Evolutionary conservation across 164 flowering plant genomes (phyloP).

Genomic region (Vitis riparia): DNA sequence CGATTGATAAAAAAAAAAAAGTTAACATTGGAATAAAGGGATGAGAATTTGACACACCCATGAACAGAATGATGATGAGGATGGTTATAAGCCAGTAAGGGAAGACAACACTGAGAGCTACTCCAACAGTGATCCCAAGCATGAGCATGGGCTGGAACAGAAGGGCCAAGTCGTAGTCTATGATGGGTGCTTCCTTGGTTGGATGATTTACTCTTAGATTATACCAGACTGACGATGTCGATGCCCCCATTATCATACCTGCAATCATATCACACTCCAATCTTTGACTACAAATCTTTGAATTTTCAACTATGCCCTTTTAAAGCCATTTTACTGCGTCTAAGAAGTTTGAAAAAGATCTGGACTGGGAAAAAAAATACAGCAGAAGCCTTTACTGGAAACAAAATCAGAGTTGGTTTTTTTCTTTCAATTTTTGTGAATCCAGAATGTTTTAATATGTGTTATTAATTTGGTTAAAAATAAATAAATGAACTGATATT

Average conservation of each 20-base stretch:
- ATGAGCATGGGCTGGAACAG: conserved; percentile 96
- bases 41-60: conserved; percentile 37
- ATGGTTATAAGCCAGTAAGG: conserved; percentile 97
- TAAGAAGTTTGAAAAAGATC: background rate
- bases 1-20: background rate
- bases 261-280: conserved; percentile 10
- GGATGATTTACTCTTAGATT: conserved; percentile 91
- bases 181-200: conserved; percentile 71
- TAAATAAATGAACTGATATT: no score
- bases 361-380: no score
- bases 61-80: conserved; percentile 86
- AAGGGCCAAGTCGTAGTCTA: conserved; percentile 89
- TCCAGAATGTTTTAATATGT: no score
- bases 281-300: no score
- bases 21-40: background rate
- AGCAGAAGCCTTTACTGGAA: no score
- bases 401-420: no score
- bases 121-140: conserved; percentile 90
- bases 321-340: no score
- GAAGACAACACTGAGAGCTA: conserved; percentile 82
- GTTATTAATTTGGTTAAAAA: no score
- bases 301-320: no score
- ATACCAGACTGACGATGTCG: conserved; percentile 92
- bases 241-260: conserved; percentile 99
- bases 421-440: no score